Evolutionary conservation across 192 early-diverging fungal species (phyloP), one percentile per base, ranked within the genome.

Genomic region (Hyaloraphidium curvatum): DNA sequence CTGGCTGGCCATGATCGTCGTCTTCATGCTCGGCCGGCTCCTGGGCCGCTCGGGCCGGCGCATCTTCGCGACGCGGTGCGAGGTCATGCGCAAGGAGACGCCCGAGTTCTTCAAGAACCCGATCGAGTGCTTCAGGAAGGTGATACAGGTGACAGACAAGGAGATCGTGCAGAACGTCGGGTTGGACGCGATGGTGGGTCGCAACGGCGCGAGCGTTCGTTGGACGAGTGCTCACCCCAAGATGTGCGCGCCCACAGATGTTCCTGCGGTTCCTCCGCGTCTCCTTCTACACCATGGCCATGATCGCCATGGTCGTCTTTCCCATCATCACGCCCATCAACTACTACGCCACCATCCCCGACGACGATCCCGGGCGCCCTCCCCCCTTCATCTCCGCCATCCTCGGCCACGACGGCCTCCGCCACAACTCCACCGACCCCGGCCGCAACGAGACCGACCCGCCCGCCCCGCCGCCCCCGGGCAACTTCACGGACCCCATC

Each of bases 271-370:
- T 69, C 50, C 37, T 71, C 23, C 40, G 52, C 21, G 67, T 67
- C 52, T 71, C 58, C 26, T 62, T 64, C 28, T 5, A 55, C 1
- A 52, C 63, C 3, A 51, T 67, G 22, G 19, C 40, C 0, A 31
- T 52, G 19, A 39, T 71, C 35, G 59, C 31, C 2, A 35, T 62
- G 22, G 43, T 61, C 21, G 27, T 70, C 1, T 48, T 67, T 28
- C 62, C 70, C 0, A 58, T 59, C 7, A 29, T 75, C 2, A 48
- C 65, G 1, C 66, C 64, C 2, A 53, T 74, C 25, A 74, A 74
- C 62, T 67, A 64, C 54, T 66, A 50, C 40, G 50, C 57, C 14
- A n/a, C 7, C 22, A 39, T 39, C 21, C 31, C 59, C 26, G 25
- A 58, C 21, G n/a, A n/a, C n/a, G n/a, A n/a, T n/a, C n/a, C n/a